Percentiles rank a stretch among this genome's conserved stretches.
Evolutionary conservation across 2,329 filamentous ascomycete species (phyloP).

Genomic region (Claviceps maximensis): DNA sequence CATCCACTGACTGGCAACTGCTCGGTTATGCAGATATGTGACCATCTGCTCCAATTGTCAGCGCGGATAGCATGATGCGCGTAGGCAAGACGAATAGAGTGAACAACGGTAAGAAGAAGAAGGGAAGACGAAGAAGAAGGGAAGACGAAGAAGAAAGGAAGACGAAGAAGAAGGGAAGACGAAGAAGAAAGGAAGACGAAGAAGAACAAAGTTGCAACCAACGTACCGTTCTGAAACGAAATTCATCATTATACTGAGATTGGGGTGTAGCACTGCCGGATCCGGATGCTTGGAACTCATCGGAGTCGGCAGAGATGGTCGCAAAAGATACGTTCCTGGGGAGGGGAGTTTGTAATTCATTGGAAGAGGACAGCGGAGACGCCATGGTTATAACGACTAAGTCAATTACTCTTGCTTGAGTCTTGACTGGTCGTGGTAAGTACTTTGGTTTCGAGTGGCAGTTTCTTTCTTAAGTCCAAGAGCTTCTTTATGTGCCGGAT

Average conservation of each 20-base stretch:
- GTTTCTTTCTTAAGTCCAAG: neutral
- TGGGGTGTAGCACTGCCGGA: neutral
- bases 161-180: no score
- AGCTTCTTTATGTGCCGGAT: neutral
- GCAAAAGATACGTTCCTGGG: constrained; percentile 5
- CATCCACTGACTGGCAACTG: constrained; percentile 19
- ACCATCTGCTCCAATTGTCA: constrained; percentile 15
- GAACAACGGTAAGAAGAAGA: neutral
- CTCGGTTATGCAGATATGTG: constrained; percentile 17
- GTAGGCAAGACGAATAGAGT: no score
- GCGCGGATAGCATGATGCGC: no score
- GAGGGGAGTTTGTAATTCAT: neutral
- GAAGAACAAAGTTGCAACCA: neutral
- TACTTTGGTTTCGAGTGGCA: neutral
- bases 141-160: no score
- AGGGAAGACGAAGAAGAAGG: neutral
- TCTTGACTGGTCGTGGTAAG: neutral
- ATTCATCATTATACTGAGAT: constrained; percentile 15
- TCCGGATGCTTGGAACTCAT: neutral
- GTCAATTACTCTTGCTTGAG: neutral
- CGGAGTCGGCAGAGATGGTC: constrained; percentile 1
- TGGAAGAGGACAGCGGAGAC: neutral
- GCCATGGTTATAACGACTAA: constrained; percentile 1
- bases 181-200: no score
- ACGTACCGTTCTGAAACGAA: constrained; percentile 18